A percentile compares a stretch with the other conserved stretches of the same genome.
Conservation (phyloP, 2,329 filamentous ascomycete species). For the Grosmannia penicillata region DNA sequence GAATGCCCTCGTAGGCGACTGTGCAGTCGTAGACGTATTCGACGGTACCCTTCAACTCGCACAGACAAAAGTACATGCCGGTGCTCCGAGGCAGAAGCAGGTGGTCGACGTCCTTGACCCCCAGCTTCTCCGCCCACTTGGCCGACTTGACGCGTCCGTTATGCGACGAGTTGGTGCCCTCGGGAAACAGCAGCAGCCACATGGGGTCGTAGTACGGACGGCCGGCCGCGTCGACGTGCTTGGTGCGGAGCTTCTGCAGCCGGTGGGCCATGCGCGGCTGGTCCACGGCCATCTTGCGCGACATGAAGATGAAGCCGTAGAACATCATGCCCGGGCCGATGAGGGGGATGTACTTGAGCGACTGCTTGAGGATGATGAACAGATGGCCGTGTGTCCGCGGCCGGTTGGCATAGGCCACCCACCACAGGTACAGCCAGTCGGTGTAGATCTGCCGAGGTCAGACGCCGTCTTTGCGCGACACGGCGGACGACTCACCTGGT, state of each 20-base stretch:
- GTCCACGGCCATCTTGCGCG: slow-evolving; percentile 76
- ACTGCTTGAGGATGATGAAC: slow-evolving; percentile 85
- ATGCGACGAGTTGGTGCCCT: slow-evolving; percentile 67
- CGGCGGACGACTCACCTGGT: slow-evolving; percentile 40
- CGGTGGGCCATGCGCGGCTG: slow-evolving; percentile 61
- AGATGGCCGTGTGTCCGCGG: slow-evolving; percentile 72
- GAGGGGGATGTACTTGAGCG: slow-evolving; percentile 65
- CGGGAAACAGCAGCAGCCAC: slow-evolving; percentile 82
- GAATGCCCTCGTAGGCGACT: slow-evolving; percentile 85
- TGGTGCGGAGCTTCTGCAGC: slow-evolving; percentile 51
- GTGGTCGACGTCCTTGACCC: slow-evolving; percentile 58
- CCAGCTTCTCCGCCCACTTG: slow-evolving; percentile 63
- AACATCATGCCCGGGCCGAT: slow-evolving; percentile 73
- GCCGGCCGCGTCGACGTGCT: slow-evolving; percentile 37
- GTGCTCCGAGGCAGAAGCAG: slow-evolving; percentile 67
- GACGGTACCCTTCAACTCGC: slow-evolving; percentile 57
- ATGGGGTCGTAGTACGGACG: slow-evolving; percentile 55
- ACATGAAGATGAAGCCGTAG: slow-evolving; percentile 82
- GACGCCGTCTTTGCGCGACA: not conserved
- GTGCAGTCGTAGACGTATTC: slow-evolving; percentile 90
- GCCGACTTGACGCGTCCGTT: slow-evolving; percentile 58
- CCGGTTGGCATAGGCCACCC: slow-evolving; percentile 68
- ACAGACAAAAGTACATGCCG: slow-evolving; percentile 64
- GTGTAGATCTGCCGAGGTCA: slow-evolving; percentile 52
- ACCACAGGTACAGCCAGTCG: slow-evolving; percentile 89